phyloP scores from a whole-genome alignment of 352 stramenopile genomes.

The Hyaloperonospora arabidopsidis region DNA sequence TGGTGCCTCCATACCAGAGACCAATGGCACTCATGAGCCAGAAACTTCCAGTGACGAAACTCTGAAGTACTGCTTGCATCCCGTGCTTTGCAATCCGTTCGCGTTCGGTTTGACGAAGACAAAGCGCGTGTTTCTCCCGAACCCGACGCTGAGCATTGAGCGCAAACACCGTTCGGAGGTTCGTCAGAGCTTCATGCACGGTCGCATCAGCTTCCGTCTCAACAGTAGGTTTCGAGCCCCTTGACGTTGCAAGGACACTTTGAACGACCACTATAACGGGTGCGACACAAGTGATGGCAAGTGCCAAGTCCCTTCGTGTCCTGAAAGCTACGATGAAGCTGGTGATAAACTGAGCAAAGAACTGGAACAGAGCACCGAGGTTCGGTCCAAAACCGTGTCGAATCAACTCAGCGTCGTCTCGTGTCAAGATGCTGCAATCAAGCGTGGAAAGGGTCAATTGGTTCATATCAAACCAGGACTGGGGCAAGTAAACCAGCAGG shows the following conservation, averaged over 20 bases:
- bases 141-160: slow-evolving; percentile 26
- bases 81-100: slow-evolving; percentile 5
- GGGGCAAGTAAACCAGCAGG: slow-evolving; percentile 16
- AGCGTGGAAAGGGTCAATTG: slow-evolving; percentile 14
- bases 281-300: too few relatives aligned
- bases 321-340: too few relatives aligned
- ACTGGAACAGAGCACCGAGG: too few relatives aligned
- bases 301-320: too few relatives aligned
- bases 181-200: slow-evolving; percentile 20
- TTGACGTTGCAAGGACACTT: too few relatives aligned
- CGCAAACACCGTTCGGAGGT: slow-evolving; percentile 24
- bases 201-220: slow-evolving; percentile 18
- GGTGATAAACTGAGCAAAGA: too few relatives aligned
- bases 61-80: slow-evolving; percentile 11
- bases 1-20: slow-evolving; percentile 22
- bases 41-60: slow-evolving; percentile 12
- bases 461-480: slow-evolving; percentile 20
- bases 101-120: slow-evolving; percentile 13
- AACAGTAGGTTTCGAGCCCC: background rate
- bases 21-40: slow-evolving; percentile 26
- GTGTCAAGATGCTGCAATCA: too few relatives aligned
- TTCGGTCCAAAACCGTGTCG: too few relatives aligned
- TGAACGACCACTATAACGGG: too few relatives aligned
- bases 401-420: too few relatives aligned
- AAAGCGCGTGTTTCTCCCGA: slow-evolving; percentile 19